These are phyloP conservation scores for Neopestalotiopsis sp. DNA, from an alignment of 2,329 filamentous ascomycete species.

Conservation along the genomic window DNA sequence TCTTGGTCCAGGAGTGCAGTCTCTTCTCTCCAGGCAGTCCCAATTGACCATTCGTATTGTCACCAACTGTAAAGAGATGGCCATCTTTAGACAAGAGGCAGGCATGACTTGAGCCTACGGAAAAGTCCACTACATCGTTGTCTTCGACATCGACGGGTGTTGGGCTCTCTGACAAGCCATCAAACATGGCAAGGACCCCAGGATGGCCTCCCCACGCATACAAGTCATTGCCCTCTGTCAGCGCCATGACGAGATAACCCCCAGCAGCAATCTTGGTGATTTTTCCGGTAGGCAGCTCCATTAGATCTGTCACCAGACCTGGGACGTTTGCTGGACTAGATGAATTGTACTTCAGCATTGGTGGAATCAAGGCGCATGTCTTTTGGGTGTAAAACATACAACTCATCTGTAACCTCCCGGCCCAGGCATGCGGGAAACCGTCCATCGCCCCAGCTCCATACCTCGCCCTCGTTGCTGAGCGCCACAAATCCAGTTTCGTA, in stretches of 20 bases:
- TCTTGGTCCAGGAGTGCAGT: conserved; percentile 40
- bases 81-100: conserved; percentile 56
- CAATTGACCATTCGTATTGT: conserved; percentile 64
- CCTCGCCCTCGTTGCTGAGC: conserved; percentile 47
- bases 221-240: conserved; percentile 61
- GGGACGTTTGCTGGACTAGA: conserved; percentile 52
- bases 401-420: conserved; percentile 45
- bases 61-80: conserved; percentile 59
- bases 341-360: too few relatives aligned
- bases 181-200: conserved; percentile 37
- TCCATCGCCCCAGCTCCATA: conserved; percentile 62
- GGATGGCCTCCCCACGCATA: conserved; percentile 66
- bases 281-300: conserved; percentile 53
- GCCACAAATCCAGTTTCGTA: conserved; percentile 56
- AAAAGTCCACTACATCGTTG: conserved; percentile 61
- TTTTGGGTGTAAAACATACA: too few relatives aligned
- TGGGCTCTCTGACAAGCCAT: conserved; percentile 38
- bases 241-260: conserved; percentile 61
- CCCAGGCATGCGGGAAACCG: conserved; percentile 63
- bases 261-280: conserved; percentile 60
- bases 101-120: conserved; percentile 63
- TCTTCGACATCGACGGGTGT: conserved; percentile 51
- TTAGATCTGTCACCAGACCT: conserved; percentile 51
- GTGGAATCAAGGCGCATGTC: too few relatives aligned
- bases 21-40: conserved; percentile 44